phyloP scores from a whole-genome alignment of 495 filamentous ascomycete genomes.

The Podospora anserina region DNA sequence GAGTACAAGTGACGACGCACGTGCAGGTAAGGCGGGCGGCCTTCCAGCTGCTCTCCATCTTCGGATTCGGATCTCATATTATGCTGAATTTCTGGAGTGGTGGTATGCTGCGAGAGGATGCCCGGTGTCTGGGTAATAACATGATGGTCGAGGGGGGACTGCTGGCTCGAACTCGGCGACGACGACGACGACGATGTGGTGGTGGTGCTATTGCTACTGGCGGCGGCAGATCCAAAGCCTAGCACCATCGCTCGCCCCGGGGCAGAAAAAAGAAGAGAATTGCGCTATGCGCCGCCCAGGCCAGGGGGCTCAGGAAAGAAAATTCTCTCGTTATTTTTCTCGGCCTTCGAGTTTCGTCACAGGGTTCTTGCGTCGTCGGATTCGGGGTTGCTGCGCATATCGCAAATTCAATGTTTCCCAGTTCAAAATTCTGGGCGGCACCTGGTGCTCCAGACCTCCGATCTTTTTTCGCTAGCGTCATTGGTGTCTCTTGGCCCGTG shows the following conservation, averaged over 20 bases:
- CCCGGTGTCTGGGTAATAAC: background rate
- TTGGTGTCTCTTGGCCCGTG: background rate
- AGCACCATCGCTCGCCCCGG: slow-evolving; percentile 30
- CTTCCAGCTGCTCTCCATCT: slow-evolving; percentile 42
- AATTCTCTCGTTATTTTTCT: background rate
- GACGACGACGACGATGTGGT: slow-evolving; percentile 10
- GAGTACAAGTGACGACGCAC: slow-evolving; percentile 29
- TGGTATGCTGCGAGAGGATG: slow-evolving; percentile 10
- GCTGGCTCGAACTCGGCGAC: background rate
- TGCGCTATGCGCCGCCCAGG: slow-evolving; percentile 30
- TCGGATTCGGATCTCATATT: slow-evolving; percentile 42
- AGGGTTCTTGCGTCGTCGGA: background rate
- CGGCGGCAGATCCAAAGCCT: slow-evolving; percentile 28
- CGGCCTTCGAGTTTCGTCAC: background rate
- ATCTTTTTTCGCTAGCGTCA: slow-evolving; percentile 21
- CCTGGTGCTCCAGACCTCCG: slow-evolving; percentile 5
- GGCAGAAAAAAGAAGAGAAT: slow-evolving; percentile 14
- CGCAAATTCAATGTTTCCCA: slow-evolving; percentile 17
- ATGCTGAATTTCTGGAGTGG: slow-evolving; percentile 20
- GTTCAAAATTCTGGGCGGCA: slow-evolving; percentile 26
- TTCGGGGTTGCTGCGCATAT: background rate
- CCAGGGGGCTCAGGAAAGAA: slow-evolving; percentile 16
- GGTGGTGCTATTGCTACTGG: slow-evolving; percentile 14
- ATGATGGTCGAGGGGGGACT: slow-evolving; percentile 13
- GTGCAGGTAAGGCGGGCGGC: slow-evolving; percentile 46